These are phyloP conservation scores for Cryphonectria radicalis DNA, from an alignment of 2,329 filamentous ascomycete species.

Conservation along the genomic window DNA sequence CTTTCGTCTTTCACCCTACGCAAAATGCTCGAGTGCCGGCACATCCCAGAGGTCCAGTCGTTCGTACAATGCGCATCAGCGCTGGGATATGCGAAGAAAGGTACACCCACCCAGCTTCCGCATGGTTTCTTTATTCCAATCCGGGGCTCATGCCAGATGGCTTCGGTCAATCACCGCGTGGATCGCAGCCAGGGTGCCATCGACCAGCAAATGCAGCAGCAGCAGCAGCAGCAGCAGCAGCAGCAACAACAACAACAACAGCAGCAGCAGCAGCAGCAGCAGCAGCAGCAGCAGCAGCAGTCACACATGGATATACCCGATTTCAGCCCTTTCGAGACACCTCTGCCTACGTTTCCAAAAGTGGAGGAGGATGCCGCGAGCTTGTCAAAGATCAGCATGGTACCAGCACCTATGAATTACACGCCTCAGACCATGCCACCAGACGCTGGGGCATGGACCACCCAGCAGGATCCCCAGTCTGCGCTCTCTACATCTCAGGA, in stretches of 20 bases:
- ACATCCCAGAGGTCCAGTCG: conserved; percentile 45
- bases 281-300: conserved; percentile 23
- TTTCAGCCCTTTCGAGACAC: conserved; percentile 29
- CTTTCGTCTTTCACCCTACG: conserved; percentile 47
- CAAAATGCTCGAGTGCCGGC: conserved; percentile 51
- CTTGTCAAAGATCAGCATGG: conserved; percentile 30
- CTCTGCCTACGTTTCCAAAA: conserved; percentile 29
- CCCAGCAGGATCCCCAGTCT: conserved; percentile 28
- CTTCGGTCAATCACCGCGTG: conserved; percentile 25
- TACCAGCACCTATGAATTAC: conserved; percentile 26
- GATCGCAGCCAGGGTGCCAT: conserved; percentile 26
- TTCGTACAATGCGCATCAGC: conserved; percentile 48
- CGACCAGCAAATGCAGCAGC: conserved; percentile 31
- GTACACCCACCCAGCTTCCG: conserved; percentile 23
- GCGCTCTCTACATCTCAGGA: conserved; percentile 27
- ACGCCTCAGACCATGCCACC: conserved; percentile 28
- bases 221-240: conserved; percentile 31
- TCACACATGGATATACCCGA: conserved; percentile 27
- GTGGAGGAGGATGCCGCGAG: conserved; percentile 29
- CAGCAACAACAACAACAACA: conserved; percentile 36
- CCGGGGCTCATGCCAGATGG: conserved; percentile 31
- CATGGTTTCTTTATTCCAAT: conserved; percentile 34
- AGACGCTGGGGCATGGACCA: conserved; percentile 26
- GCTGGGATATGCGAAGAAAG: conserved; percentile 28
- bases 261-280: conserved; percentile 25